Evolutionary conservation across 2,329 filamentous ascomycete species (phyloP), one percentile per base, ranked within the genome.

Genomic region (Aspergillus arachidicola): DNA sequence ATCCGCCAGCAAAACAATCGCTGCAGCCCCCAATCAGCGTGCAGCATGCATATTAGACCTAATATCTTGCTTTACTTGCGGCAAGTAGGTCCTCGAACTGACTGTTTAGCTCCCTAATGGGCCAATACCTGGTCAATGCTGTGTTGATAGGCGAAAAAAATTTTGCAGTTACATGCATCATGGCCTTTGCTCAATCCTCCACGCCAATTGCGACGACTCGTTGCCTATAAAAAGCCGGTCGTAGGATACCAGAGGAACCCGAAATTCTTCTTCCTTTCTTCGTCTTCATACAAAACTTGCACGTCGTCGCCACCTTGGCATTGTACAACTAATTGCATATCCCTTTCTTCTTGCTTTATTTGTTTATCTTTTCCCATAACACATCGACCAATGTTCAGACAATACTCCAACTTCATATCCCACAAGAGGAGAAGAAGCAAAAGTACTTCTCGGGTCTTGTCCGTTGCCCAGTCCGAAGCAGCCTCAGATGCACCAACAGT

Each of bases 401-500:
- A 58, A 54, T 64, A 64, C 36, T 64, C 63, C 32, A 56, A 62
- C 34, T 58, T 64, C 57, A 54, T 64, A 46, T 64, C 63, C 46
- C 59, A 62, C 32, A 64, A 64, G 60, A 59, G 60, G 60, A 58
- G 63, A 36, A 62, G 57, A 41, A 64, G 63, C 51, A 62, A 58
- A n/a, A 62, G 63, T 51, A 57, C 60, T 19, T 38, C 60, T 38
- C 63, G 59, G 26, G 57, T 62, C 56, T 48, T 64, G 1, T 62
- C 62, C 3, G 45, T 46, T 43, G 57, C 63, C 9, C 62, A 57
- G 21, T 64, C 62, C 16, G 62, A 64, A 30, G 46, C 58, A 11
- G 60, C 53, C 21, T 64, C 60, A 9, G 60, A 62, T 12, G 36
- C 57, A 2, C 45, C 51, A 12, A 53, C 63, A 12, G 51, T 43